Conservation (phyloP, 495 filamentous ascomycete genomes). For the Rusavskia elegans region DNA sequence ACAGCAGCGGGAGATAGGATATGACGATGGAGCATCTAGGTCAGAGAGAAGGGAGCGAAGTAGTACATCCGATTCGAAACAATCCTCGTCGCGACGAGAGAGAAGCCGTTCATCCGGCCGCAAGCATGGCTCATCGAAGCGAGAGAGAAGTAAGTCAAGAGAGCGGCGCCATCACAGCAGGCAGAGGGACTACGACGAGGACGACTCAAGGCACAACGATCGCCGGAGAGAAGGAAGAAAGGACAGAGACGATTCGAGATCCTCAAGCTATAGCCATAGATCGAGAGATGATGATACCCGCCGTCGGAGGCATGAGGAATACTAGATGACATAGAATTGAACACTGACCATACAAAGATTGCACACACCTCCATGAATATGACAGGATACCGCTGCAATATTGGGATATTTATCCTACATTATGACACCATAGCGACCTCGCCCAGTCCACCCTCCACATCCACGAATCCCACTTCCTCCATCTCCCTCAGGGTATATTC, state of each 20-base stretch:
- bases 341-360: not conserved
- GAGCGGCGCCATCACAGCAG: conserved; percentile 19
- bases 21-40: not conserved
- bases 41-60: not conserved
- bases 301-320: not conserved
- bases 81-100: conserved; percentile 21
- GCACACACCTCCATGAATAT: no score
- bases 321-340: not conserved
- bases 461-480: conserved; percentile 30
- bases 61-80: not conserved
- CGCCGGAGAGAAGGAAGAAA: not conserved
- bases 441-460: not conserved
- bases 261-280: not conserved
- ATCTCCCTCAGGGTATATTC: conserved; percentile 88
- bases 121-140: conserved; percentile 13
- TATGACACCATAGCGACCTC: not conserved
- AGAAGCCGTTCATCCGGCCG: conserved; percentile 20
- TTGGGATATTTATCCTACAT: not conserved
- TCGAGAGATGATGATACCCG: not conserved
- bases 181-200: conserved; percentile 20
- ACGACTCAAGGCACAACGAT: conserved; percentile 16
- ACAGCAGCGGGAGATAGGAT: not conserved
- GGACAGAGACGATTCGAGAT: not conserved
- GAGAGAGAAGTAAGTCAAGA: conserved; percentile 21
- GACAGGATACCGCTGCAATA: no score